Base-by-base conservation (phyloP, 2,329 filamentous ascomycete species). In the Hypoxylon sp. region DNA sequence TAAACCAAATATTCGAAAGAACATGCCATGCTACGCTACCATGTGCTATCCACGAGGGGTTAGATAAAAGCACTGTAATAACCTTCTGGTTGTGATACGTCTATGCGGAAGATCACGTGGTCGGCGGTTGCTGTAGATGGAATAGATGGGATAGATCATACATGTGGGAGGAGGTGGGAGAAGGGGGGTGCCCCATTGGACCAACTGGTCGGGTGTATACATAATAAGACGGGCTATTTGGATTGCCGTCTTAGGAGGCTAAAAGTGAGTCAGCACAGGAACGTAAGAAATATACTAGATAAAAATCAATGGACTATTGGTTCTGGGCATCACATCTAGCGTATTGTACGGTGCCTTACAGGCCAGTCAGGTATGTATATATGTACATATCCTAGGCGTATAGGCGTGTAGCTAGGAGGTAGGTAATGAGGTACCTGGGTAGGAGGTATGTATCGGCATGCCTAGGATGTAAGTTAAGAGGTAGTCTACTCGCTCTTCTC, bases 151-250 rank as follows among this genome's bases (percentile, higher is more conserved):
- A 44, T 44, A 44, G 17, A 44, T 44, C 11, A 50, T 30, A 46
- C 20, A 20, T 20, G 20, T 20, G 20, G 20, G 20, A 20, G 20
- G 20, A 20, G 20, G 20, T 51, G 17, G 22, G 46, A 42, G 40
- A 13, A 35, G 27, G 42, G 30, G 25, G 46, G 3, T 20, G 33
- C 51, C 50, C 13, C 66, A 65, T 64, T 53, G 51, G 58, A 57
- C 56, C 20, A 22, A 35, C 20, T 48, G 25, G 35, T 13, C 13
- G 44, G n/a, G 20, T 53, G 54, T 55, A 17, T 54, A 49, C 62
- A 27, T 44, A 40, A 67, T 70, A 70, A 70, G 58, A 70, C 58
- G 68, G 68, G 49, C 30, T 37, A 61, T 68, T 59, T 60, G 14
- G 30, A 20, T 22, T 55, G 49, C 68, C 68, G 68, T 68, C 61